A percentile compares a stretch with the other conserved stretches of the same genome.
These are phyloP conservation scores for Phylloporus sp. DNA, from an alignment of 768 basidiomycete genomes.

Conservation along the genomic window DNA sequence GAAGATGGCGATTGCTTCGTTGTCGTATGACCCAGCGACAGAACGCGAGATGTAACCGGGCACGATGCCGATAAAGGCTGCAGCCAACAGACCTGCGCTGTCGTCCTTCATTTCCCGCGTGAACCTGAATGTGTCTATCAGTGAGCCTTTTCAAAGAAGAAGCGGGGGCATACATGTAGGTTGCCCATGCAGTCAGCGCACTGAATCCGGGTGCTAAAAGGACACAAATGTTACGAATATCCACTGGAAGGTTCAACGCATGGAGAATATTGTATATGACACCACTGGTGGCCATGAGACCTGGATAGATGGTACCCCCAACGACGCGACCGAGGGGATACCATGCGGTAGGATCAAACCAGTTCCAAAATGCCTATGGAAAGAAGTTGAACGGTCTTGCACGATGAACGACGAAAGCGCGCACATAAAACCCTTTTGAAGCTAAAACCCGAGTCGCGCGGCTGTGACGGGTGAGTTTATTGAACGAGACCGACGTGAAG, in stretches of 20 bases:
- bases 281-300: constrained; percentile 96
- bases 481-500: neutral
- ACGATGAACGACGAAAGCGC: constrained; percentile 26
- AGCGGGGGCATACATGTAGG: constrained; percentile 70
- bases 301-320: constrained; percentile 97
- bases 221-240: constrained; percentile 96
- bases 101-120: constrained; percentile 96
- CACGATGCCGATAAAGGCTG: constrained; percentile 96
- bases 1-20: constrained; percentile 99
- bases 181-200: constrained; percentile 93
- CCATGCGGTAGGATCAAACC: constrained; percentile 99
- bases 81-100: constrained; percentile 93
- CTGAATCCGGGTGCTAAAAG: constrained; percentile 96
- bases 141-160: neutral
- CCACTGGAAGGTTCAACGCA: constrained; percentile 88
- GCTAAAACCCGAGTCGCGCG: constrained; percentile 92
- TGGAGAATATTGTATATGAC: constrained; percentile 93
- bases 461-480: constrained; percentile 37
- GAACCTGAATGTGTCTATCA: constrained; percentile 54
- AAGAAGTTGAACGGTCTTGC: constrained; percentile 3
- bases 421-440: constrained; percentile 91
- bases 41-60: constrained; percentile 99
- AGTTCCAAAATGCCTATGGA: constrained; percentile 97
- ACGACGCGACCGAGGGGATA: constrained; percentile 98
- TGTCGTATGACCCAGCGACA: constrained; percentile 98